A percentile compares a stretch with the other conserved stretches of the same genome.
These are phyloP conservation scores for Kingdonia uniflora DNA, from an alignment of 164 flowering plant genomes.

Conservation along the genomic window DNA sequence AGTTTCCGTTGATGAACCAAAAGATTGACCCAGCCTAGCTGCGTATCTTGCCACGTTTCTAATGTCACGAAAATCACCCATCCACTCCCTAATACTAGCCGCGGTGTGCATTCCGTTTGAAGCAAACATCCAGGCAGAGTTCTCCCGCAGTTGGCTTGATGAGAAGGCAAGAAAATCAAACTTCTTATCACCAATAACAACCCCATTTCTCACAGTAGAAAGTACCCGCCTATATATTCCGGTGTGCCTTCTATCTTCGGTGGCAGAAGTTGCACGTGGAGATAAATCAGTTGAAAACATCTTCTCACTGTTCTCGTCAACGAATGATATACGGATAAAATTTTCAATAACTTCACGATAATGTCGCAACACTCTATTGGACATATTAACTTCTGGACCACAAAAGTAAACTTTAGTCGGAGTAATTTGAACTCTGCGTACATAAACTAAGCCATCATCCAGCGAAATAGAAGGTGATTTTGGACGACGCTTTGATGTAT, in stretches of 20 bases:
- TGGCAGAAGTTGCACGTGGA: conserved; percentile 17
- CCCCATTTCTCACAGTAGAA: conserved; percentile 45
- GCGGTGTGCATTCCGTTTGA: conserved; percentile 41
- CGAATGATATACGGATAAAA: conserved; percentile 72
- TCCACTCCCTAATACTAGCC: conserved; percentile 50
- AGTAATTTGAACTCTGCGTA: conserved; percentile 68
- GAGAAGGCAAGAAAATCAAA: conserved; percentile 95
- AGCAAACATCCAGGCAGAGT: conserved; percentile 91
- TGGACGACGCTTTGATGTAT: conserved; percentile 10
- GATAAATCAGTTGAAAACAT: conserved; percentile 46
- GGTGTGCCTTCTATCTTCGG: conserved; percentile 25
- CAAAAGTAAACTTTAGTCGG: conserved; percentile 63
- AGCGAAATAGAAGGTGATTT: conserved; percentile 32
- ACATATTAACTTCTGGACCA: conserved; percentile 77
- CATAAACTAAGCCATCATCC: conserved; percentile 60
- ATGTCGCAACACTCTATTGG: conserved; percentile 65
- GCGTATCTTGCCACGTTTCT: conserved; percentile 83
- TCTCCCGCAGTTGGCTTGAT: conserved; percentile 69
- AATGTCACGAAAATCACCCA: conserved; percentile 66
- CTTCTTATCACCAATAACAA: conserved; percentile 57
- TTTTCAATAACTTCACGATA: conserved; percentile 42
- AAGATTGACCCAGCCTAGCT: conserved; percentile 86
- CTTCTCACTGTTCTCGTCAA: conserved; percentile 69
- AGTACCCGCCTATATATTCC: conserved; percentile 49
- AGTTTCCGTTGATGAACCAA: conserved; percentile 72